These are phyloP conservation scores for Adansonia grandidieri DNA, from an alignment of 441 rosid species.

Conservation along the genomic window DNA sequence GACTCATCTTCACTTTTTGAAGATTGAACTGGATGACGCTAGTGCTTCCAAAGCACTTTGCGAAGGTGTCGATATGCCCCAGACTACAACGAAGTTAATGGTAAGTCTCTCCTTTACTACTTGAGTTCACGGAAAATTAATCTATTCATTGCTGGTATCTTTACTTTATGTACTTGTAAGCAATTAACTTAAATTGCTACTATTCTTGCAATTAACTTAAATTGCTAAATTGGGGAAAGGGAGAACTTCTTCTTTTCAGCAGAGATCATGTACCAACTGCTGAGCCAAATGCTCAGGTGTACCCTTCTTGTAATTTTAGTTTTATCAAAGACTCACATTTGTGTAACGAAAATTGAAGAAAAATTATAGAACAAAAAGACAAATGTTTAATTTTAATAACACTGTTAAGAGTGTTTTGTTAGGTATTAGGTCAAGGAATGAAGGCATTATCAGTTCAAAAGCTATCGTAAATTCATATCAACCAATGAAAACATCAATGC, in stretches of 20 bases:
- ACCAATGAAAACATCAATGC: conserved; percentile 10
- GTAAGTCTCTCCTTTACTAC: conserved; percentile 35
- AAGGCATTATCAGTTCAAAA: conserved; percentile 16
- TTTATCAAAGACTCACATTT: not conserved
- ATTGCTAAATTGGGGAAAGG: not conserved
- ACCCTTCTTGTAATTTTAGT: conserved; percentile 17
- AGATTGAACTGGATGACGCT: conserved; percentile 50
- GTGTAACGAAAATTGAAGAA: conserved; percentile 11
- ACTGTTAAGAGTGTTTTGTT: not conserved
- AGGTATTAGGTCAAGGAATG: conserved; percentile 4
- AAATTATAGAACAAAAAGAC: not conserved
- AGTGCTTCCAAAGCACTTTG: conserved; percentile 54
- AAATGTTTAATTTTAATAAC: not conserved
- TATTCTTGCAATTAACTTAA: not conserved
- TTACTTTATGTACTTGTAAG: conserved; percentile 10
- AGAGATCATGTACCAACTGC: not conserved
- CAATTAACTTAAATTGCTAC: not conserved
- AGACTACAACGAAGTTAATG: conserved; percentile 31
- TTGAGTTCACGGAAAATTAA: conserved; percentile 15
- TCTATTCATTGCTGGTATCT: conserved; percentile 20
- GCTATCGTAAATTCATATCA: not conserved
- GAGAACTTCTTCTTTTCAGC: not conserved
- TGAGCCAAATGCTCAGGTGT: not conserved
- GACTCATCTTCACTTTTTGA: conserved; percentile 55
- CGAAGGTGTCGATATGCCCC: conserved; percentile 51